Percentiles rank a stretch among this genome's conserved stretches.
Conservation (phyloP, 805 yeast genomes). For the Sugiyamaella floridensis region DNA sequence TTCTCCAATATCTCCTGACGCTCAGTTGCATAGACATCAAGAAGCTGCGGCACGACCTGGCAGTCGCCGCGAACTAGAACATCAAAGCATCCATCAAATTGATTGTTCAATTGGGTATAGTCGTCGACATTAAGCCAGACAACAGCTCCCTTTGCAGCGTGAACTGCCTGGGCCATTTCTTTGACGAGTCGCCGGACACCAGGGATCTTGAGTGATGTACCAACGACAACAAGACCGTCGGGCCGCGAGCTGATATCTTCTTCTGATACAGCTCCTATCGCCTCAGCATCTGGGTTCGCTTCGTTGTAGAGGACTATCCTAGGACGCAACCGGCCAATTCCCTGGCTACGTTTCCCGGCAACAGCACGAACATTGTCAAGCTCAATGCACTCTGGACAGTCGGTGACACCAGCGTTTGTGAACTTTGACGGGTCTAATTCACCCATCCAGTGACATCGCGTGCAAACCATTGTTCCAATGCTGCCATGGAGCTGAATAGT, state of each 20-base stretch:
- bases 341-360: slow-evolving; percentile 62
- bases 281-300: slow-evolving; percentile 80
- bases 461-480: slow-evolving; percentile 62
- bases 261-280: slow-evolving; percentile 69
- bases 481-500: slow-evolving; percentile 84
- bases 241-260: slow-evolving; percentile 58
- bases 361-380: slow-evolving; percentile 47
- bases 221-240: slow-evolving; percentile 74
- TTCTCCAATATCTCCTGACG: slow-evolving; percentile 20
- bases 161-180: slow-evolving; percentile 53
- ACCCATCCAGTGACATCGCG: slow-evolving; percentile 60
- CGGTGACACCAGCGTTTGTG: slow-evolving; percentile 37
- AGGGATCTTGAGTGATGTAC: slow-evolving; percentile 78
- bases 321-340: slow-evolving; percentile 55
- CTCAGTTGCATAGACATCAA: slow-evolving; percentile 25
- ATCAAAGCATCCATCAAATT: slow-evolving; percentile 50
- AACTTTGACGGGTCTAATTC: slow-evolving; percentile 49
- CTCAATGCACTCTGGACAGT: slow-evolving; percentile 62
- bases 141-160: slow-evolving; percentile 49
- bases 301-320: slow-evolving; percentile 67
- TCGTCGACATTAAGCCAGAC: slow-evolving; percentile 56
- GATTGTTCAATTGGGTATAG: slow-evolving; percentile 39
- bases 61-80: slow-evolving; percentile 60
- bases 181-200: slow-evolving; percentile 58
- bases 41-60: slow-evolving; percentile 42